Evolutionary conservation across 129 eudicot genomes (phyloP).

Genomic region (Silybum marianum): DNA sequence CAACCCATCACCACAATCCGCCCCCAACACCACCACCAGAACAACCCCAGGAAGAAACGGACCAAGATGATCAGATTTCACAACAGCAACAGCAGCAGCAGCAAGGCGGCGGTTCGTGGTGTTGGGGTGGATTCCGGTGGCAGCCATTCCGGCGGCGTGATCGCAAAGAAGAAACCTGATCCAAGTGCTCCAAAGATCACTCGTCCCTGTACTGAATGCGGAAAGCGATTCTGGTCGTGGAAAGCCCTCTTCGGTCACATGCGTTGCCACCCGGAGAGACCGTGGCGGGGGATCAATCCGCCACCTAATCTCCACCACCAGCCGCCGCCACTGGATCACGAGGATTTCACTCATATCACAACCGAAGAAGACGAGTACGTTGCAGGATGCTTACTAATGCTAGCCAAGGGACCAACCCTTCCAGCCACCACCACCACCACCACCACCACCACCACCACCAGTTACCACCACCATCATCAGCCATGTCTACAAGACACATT

Average conservation of each 20-base stretch:
- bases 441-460: not conserved
- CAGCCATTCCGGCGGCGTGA: conserved; percentile 13
- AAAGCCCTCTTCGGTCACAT: conserved; percentile 95
- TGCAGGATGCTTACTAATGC: conserved; percentile 65
- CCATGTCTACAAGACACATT: conserved; percentile 15
- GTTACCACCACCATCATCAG: conserved; percentile 24
- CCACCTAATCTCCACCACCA: conserved; percentile 58
- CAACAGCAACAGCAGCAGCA: conserved; percentile 32
- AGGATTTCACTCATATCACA: conserved; percentile 3
- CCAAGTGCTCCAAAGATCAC: conserved; percentile 80
- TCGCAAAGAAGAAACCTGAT: conserved; percentile 56
- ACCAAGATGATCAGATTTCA: conserved; percentile 43
- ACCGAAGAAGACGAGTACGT: conserved; percentile 72
- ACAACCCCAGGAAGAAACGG: conserved; percentile 59
- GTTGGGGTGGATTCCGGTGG: conserved; percentile 23
- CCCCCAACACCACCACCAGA: conserved; percentile 29
- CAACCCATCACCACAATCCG: conserved; percentile 29
- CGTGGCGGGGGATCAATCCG: conserved; percentile 93
- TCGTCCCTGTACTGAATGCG: conserved; percentile 86
- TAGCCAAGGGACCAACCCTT: conserved; percentile 51
- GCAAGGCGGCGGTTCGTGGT: conserved; percentile 15
- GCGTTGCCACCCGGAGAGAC: conserved; percentile 98
- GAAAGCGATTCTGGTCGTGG: conserved; percentile 78
- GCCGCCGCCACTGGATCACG: conserved; percentile 15
- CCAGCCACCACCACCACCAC: not conserved